Conservation (phyloP, 75 land plant genomes). For the Isoetes taiwanensis region DNA sequence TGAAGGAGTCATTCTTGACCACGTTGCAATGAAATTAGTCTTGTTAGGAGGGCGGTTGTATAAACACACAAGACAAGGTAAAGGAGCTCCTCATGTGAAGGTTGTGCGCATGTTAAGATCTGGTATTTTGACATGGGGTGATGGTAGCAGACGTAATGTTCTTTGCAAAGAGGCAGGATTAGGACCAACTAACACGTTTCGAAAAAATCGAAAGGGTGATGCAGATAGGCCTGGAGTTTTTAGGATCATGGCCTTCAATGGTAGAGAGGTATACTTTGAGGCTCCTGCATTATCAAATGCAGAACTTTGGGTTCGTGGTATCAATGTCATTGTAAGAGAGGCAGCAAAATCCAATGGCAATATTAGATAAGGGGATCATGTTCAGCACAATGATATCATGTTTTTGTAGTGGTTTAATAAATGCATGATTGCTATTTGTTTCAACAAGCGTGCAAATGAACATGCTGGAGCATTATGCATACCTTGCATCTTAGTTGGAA, state of each 20-base stretch:
- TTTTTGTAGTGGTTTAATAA: too few species aligned
- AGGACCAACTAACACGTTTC: slow-evolving; percentile 41
- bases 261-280: slow-evolving; percentile 68
- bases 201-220: slow-evolving; percentile 38
- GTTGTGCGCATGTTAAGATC: slow-evolving; percentile 38
- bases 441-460: too few species aligned
- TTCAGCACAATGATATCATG: too few species aligned
- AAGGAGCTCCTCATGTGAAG: slow-evolving; percentile 61
- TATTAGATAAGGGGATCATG: not conserved
- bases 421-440: too few species aligned
- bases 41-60: slow-evolving; percentile 28
- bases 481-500: too few species aligned
- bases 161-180: slow-evolving; percentile 38
- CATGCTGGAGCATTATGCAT: too few species aligned
- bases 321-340: slow-evolving; percentile 38
- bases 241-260: slow-evolving; percentile 38
- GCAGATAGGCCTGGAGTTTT: slow-evolving; percentile 36
- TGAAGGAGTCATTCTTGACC: slow-evolving; percentile 47
- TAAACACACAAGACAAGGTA: slow-evolving; percentile 73
- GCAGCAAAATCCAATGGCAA: slow-evolving; percentile 4
- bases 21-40: slow-evolving; percentile 49
- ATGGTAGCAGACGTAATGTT: slow-evolving; percentile 42
- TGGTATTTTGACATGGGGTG: slow-evolving; percentile 59
- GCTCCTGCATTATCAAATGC: slow-evolving; percentile 41
- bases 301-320: slow-evolving; percentile 81